Percentiles rank a stretch among this genome's conserved stretches.
Evolutionary conservation across 2,329 filamentous ascomycete species (phyloP).

Genomic region (Coniochaeta sp.): DNA sequence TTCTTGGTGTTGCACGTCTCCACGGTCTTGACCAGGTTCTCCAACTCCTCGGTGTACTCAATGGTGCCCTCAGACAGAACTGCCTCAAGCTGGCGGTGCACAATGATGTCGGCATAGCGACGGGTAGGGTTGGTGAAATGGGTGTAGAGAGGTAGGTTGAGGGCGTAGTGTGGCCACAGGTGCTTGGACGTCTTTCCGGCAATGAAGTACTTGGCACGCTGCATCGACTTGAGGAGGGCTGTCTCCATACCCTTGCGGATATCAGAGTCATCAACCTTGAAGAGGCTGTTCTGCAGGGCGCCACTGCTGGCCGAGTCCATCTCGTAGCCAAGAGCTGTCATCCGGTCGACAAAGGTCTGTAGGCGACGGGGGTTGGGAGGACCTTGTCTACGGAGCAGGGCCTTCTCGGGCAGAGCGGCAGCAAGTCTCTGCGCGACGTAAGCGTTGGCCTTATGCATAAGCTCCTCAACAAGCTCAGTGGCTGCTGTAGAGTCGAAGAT

Average conservation of each 20-base stretch:
- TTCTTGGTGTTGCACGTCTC: constrained; percentile 99
- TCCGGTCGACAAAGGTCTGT: constrained; percentile 84
- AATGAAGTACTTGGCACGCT: constrained; percentile 91
- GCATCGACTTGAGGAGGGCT: constrained; percentile 88
- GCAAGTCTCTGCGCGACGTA: constrained; percentile 82
- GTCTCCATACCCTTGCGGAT: constrained; percentile 98
- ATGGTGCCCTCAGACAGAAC: constrained; percentile 73
- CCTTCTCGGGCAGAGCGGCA: constrained; percentile 79
- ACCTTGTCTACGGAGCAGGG: constrained; percentile 79
- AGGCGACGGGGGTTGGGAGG: constrained; percentile 82
- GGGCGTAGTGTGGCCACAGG: constrained; percentile 78
- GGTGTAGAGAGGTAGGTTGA: constrained; percentile 91
- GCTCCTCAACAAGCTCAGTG: constrained; percentile 90
- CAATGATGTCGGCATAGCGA: constrained; percentile 89
- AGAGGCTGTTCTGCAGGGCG: constrained; percentile 86
- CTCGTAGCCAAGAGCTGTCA: constrained; percentile 84
- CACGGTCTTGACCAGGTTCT: constrained; percentile 82
- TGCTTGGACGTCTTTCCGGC: constrained; percentile 71
- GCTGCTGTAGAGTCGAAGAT: constrained; percentile 87
- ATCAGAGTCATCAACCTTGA: constrained; percentile 83
- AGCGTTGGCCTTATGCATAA: constrained; percentile 87
- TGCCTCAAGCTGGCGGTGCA: constrained; percentile 89
- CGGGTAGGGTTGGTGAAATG: constrained; percentile 95
- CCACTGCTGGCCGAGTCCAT: constrained; percentile 88
- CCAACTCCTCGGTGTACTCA: constrained; percentile 84